Evolutionary conservation across 208 protist genomes (phyloP).

Genomic region (Leishmania braziliensis): DNA sequence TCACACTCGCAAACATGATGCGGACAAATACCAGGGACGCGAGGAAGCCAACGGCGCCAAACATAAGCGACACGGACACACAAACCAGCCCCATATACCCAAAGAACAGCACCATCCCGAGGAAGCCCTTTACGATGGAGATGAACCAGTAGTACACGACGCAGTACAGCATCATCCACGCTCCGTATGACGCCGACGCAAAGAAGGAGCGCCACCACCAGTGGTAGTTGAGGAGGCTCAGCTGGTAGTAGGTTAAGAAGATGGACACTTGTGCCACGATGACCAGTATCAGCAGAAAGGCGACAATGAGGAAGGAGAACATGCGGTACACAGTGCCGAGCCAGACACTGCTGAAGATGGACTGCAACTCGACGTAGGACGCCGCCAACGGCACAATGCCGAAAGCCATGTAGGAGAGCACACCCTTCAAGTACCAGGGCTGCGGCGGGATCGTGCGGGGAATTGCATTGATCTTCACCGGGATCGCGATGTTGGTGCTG

Average conservation of each 20-base stretch:
- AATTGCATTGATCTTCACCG: conserved; percentile 91
- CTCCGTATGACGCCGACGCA: conserved; percentile 67
- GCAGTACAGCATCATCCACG: conserved; percentile 93
- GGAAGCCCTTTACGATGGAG: conserved; percentile 59
- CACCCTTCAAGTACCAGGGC: conserved; percentile 66
- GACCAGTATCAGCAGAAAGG: conserved; percentile 93
- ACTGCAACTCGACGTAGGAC: conserved; percentile 97
- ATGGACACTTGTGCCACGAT: conserved; percentile 94
- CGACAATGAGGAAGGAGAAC: conserved; percentile 95
- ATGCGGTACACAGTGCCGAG: conserved; percentile 94
- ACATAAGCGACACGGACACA: conserved; percentile 40
- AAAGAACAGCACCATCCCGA: conserved; percentile 58
- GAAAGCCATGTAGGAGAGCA: conserved; percentile 35
- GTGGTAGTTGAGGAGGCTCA: conserved; percentile 92
- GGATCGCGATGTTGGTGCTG: conserved; percentile 56
- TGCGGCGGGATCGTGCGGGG: conserved; percentile 91
- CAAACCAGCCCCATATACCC: conserved; percentile 61
- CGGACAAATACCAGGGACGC: conserved; percentile 59
- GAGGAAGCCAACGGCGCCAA: conserved; percentile 61
- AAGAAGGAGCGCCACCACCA: conserved; percentile 97
- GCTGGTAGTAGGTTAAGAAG: conserved; percentile 96
- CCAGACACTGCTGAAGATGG: conserved; percentile 94
- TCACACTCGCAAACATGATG: conserved; percentile 52
- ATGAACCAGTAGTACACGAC: conserved; percentile 84
- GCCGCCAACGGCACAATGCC: conserved; percentile 96